These are phyloP conservation scores for Zea mays DNA, from an alignment of 176 grass and related monocot genomes.

Conservation along the genomic window DNA sequence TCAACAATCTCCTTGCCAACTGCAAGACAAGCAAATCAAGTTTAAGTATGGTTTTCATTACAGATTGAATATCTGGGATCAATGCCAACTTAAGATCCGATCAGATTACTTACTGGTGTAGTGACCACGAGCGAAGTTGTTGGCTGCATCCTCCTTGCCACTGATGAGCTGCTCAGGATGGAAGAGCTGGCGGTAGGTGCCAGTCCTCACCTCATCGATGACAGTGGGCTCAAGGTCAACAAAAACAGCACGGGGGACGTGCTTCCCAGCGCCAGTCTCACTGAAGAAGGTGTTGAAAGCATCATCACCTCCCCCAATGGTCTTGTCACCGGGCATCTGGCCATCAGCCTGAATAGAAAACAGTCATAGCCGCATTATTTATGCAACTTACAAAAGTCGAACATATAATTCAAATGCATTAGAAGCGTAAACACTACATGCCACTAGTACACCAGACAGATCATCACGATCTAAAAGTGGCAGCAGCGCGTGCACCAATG, in stretches of 20 bases:
- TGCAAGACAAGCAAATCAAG: background rate
- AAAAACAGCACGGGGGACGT: conserved; percentile 65
- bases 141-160: conserved; percentile 73
- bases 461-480: too few relatives aligned
- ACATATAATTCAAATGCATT: background rate
- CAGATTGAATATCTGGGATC: rapidly evolving
- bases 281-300: conserved; percentile 82
- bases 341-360: conserved; percentile 44
- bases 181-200: conserved; percentile 66
- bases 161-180: conserved; percentile 74
- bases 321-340: conserved; percentile 64
- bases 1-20: conserved; percentile 68
- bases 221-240: conserved; percentile 69
- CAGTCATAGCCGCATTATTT: background rate
- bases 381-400: background rate
- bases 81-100: rapidly evolving
- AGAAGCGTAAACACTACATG: background rate
- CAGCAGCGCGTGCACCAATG: too few relatives aligned
- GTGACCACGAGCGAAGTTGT: conserved; percentile 74
- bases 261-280: conserved; percentile 69
- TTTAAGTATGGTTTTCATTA: background rate
- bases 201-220: conserved; percentile 63
- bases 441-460: background rate
- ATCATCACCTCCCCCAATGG: conserved; percentile 59
- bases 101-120: conserved; percentile 51